Conservation (phyloP, 345 rosid species). For the Lepidium africanum region DNA sequence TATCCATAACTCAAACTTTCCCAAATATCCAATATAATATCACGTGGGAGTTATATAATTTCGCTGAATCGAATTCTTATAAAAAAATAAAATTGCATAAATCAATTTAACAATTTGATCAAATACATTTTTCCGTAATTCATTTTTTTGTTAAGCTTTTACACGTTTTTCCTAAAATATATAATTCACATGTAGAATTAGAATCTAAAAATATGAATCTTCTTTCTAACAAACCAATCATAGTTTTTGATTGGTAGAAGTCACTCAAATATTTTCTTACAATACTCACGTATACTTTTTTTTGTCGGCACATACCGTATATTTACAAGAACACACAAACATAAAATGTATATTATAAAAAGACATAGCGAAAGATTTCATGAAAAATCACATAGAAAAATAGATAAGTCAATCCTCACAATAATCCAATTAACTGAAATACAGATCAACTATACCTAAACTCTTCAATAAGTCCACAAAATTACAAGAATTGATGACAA, state of each 20-base stretch:
- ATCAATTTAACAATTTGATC: too few relatives aligned
- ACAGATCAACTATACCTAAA: slow-evolving; percentile 28
- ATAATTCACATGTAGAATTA: neutral
- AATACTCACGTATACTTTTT: neutral
- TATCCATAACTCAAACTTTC: too few relatives aligned
- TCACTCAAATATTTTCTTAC: neutral
- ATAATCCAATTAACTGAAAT: slow-evolving; percentile 21
- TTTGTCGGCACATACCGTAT: neutral
- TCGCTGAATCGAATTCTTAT: too few relatives aligned
- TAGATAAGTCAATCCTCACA: slow-evolving; percentile 3
- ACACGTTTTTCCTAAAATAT: too few relatives aligned
- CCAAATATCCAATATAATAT: too few relatives aligned
- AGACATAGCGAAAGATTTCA: slow-evolving; percentile 20
- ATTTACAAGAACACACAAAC: neutral
- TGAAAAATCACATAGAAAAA: neutral
- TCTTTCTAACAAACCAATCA: too few relatives aligned
- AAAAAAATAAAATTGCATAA: too few relatives aligned
- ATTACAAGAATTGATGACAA: slow-evolving; percentile 27
- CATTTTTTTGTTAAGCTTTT: too few relatives aligned
- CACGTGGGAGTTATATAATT: too few relatives aligned
- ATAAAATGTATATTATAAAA: neutral
- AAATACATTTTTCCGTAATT: too few relatives aligned
- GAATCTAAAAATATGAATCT: too few relatives aligned
- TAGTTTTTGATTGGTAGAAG: too few relatives aligned
- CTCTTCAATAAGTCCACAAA: slow-evolving; percentile 25